Evolutionary conservation across 192 early-diverging fungal species (phyloP), one percentile per base, ranked within the genome.

Genomic region (Chytriomyces confervae): DNA sequence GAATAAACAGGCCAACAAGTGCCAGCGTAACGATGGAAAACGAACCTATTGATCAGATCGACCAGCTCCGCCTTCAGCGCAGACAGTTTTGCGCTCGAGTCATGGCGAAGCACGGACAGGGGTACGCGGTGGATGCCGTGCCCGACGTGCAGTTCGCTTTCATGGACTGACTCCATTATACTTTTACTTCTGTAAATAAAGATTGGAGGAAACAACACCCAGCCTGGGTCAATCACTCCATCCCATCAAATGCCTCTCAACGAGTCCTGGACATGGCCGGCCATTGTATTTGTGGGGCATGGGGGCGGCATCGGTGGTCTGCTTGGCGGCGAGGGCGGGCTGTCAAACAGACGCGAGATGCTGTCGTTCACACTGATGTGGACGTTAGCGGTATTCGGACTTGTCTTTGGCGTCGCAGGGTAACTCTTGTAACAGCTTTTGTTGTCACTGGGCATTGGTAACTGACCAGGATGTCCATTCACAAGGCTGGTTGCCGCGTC

Each of bases 21-120:
- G 36, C 4, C 36, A 36, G 36, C 36, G 36, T 36, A 36, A 36
- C 36, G 36, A 36, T 36, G 36, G 36, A 36, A 36, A 36, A 36
- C 36, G 36, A 3, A 36, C 36, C 80, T 81, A 73, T 94, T 94
- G 77, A 94, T 92, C 45, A 94, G 84, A 53, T 94, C 93, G 48
- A 94, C 86, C 11, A 95, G 86, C 57, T 93, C 93, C 20, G 79
- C 86, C 79, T 94, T 95, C 23, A 93, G 82, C 50, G 85, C 80
- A 50, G 77, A 83, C 65, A 92, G 84, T 76, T 87, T 85, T 3
- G 72, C 44, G 53, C 83, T 86, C 48, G 93, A 78, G 78, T 93
- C 91, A 6, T 50, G 68, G 66, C 92, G 91, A 23, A 94, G 82
- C 44, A 82, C 80, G n/a, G 93, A 87, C 3, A 94, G 79, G 44